Base-by-base conservation (phyloP, 208 protist species). In the Entamoeba invadens region DNA sequence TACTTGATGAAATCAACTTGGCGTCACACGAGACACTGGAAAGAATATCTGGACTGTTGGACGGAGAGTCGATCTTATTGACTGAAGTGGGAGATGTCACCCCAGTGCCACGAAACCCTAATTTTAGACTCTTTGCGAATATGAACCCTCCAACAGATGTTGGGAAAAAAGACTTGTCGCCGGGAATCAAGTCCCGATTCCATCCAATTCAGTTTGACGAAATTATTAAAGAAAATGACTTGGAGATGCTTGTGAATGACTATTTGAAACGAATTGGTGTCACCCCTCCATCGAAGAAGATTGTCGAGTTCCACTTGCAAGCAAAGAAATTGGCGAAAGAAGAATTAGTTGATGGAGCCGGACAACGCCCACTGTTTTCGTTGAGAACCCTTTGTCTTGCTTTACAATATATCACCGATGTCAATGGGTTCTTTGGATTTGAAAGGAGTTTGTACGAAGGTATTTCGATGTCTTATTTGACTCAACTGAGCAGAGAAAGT, bases 61-160 rank as follows among this genome's bases (percentile, higher is more conserved):
- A 96, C 51, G 46, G 46, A 31, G 3, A 94, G 8, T 97, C 96
- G 0, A 72, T 98, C 0, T 94, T 94, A 5, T 95, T 99, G 10
- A 97, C 95, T 16, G 98, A 98, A 72, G 91, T 94, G 42, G 98
- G 98, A 46, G 96, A 98, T 14, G 92, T 96, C 6, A 95, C 96
- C 16, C 95, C 95, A 45, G 93, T 99, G n/a, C 44, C 45, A 92
- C 94, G 97, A 45, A 98, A 99, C 96, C 97, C 97, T 35, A 97
- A 99, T 94, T 99, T 99, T 95, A 97, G 97, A 92, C 95, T 99
- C 0, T 99, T 99, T 95, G 99, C 98, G 12, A 99, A 98, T 95
- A 99, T 99, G 99, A 99, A 99, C 96, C 99, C 98, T 35, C 96
- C 98, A 16, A 99, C 98, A 8, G 99, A 99, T 95, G 98, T 99